A percentile compares a stretch with the other conserved stretches of the same genome.
Conservation (phyloP, 495 filamentous ascomycete species). For the Aspergillus cristatus region DNA sequence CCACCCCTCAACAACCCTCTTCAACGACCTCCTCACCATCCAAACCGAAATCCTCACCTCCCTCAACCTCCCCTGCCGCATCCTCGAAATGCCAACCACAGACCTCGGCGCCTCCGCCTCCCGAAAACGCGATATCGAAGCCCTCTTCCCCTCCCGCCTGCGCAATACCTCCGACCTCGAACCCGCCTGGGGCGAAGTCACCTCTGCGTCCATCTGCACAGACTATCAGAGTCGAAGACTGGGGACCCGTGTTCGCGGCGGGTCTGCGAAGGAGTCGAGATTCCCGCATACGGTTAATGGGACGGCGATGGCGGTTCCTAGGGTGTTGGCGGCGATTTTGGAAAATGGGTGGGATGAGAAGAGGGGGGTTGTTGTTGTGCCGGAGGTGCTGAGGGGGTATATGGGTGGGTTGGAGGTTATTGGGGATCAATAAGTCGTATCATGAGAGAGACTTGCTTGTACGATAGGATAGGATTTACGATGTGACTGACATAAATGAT, state of each 20-base stretch:
- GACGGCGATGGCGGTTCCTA: slow-evolving; percentile 83
- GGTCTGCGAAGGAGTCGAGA: slow-evolving; percentile 28
- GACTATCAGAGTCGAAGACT: slow-evolving; percentile 88
- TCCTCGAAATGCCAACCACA: slow-evolving; percentile 82
- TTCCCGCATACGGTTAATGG: slow-evolving; percentile 90
- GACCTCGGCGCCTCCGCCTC: slow-evolving; percentile 83
- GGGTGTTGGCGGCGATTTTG: slow-evolving; percentile 82
- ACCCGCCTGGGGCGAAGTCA: slow-evolving; percentile 90
- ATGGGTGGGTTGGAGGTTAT: slow-evolving; percentile 72
- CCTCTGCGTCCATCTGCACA: slow-evolving; percentile 80
- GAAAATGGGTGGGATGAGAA: slow-evolving; percentile 83
- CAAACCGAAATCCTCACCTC: slow-evolving; percentile 72
- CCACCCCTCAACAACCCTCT: slow-evolving; percentile 44
- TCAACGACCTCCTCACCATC: slow-evolving; percentile 73
- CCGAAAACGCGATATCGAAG: slow-evolving; percentile 88
- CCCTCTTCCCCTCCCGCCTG: slow-evolving; percentile 77
- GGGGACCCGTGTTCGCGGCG: slow-evolving; percentile 55
- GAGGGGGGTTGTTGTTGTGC: slow-evolving; percentile 55
- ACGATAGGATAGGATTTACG: too few species aligned
- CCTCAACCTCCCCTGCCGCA: slow-evolving; percentile 73
- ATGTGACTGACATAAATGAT: too few species aligned
- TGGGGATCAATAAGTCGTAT: slow-evolving; percentile 10
- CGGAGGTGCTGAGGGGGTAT: slow-evolving; percentile 66
- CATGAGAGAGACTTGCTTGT: too few species aligned
- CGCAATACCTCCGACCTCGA: slow-evolving; percentile 37